A percentile compares a stretch with the other conserved stretches of the same genome.
Evolutionary conservation across 2,329 filamentous ascomycete species (phyloP).

Genomic region (Lasiodiplodia sp.): DNA sequence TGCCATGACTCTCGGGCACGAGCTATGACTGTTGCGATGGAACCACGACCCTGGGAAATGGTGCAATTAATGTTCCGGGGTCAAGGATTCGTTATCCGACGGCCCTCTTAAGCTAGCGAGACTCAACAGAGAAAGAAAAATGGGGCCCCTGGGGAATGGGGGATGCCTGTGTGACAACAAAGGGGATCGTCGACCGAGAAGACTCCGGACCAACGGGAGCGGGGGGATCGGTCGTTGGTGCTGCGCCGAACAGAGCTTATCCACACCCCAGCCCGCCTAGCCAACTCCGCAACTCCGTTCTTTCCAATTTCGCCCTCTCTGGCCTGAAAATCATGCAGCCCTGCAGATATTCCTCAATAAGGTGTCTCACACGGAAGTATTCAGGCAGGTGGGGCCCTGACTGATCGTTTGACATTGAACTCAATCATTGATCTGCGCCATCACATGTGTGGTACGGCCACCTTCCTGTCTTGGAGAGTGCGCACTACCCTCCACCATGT

Average conservation of each 20-base stretch:
- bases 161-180: no score
- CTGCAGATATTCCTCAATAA: constrained; percentile 5
- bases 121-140: neutral
- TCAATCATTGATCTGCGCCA: neutral
- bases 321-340: constrained; percentile 8
- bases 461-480: neutral
- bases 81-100: neutral
- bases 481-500: neutral
- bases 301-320: constrained; percentile 1
- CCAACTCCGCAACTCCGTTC: neutral
- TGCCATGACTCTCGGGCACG: no score
- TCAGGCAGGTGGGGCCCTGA: neutral
- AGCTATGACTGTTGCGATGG: no score
- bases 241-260: constrained; percentile 28
- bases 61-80: no score
- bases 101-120: neutral
- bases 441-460: constrained; percentile 6
- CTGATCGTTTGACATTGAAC: neutral
- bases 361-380: neutral
- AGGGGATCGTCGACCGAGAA: neutral
- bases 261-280: neutral
- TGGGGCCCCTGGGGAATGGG: no score
- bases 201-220: constrained; percentile 8
- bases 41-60: no score
- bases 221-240: neutral